Percentiles rank a stretch among this genome's conserved stretches.
These are phyloP conservation scores for Fusarium armeniacum DNA, from an alignment of 2,329 filamentous ascomycete species.

Conservation along the genomic window DNA sequence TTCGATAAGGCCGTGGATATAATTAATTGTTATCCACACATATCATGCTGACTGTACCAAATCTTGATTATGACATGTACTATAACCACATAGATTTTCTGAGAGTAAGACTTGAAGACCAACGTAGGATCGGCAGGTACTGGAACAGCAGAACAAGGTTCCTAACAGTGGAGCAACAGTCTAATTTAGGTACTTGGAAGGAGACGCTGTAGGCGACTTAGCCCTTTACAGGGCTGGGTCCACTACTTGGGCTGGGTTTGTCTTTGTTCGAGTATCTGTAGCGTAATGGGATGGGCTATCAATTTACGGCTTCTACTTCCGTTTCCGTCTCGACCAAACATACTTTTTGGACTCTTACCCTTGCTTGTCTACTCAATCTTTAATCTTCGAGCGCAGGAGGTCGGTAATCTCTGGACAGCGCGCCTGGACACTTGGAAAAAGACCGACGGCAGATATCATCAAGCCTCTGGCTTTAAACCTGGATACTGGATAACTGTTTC, in stretches of 20 bases:
- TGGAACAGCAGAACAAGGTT: neutral
- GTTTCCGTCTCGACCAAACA: conserved; percentile 27
- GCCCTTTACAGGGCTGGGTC: conserved; percentile 21
- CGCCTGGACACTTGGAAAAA: conserved; percentile 5
- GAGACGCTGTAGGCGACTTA: conserved; percentile 1
- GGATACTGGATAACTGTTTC: neutral
- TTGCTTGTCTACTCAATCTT: conserved; percentile 15
- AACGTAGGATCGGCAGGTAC: conserved; percentile 4
- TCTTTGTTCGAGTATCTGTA: conserved; percentile 30
- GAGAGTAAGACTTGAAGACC: neutral
- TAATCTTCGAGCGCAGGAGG: conserved; percentile 14
- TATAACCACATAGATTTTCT: neutral
- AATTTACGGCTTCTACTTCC: conserved; percentile 34
- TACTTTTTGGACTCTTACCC: conserved; percentile 16
- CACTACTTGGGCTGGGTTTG: conserved; percentile 35
- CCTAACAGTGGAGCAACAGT: neutral
- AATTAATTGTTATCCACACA: conserved; percentile 8
- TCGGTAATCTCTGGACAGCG: neutral
- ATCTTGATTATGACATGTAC: neutral
- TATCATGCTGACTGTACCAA: conserved; percentile 4
- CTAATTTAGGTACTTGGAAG: neutral
- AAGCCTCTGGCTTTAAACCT: conserved; percentile 2
- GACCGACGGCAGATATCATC: conserved; percentile 1
- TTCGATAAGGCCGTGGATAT: neutral
- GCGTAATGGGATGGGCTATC: conserved; percentile 5